Conservation (phyloP, 345 rosid species). For the Toxicodendron radicans region DNA sequence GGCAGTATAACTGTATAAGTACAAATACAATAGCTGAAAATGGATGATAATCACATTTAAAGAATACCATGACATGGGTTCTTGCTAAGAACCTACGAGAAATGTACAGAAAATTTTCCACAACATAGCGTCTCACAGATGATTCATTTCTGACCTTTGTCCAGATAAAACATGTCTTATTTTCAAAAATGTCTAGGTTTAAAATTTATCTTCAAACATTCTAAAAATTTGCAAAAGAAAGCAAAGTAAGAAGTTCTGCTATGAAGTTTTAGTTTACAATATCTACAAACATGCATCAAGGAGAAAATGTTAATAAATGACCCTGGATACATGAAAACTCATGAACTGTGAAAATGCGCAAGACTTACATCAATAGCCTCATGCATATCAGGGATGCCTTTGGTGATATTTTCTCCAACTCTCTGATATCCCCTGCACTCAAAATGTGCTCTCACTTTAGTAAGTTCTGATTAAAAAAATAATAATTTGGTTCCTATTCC, state of each 20-base stretch:
- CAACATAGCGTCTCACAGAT: neutral
- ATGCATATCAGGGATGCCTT: constrained; percentile 73
- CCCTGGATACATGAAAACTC: neutral
- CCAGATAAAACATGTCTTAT: neutral
- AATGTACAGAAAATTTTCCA: neutral
- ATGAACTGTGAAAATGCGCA: neutral
- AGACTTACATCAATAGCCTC: constrained; percentile 84
- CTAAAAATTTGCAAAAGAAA: neutral
- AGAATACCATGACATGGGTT: neutral
- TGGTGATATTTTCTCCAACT: constrained; percentile 76
- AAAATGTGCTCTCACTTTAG: constrained; percentile 10
- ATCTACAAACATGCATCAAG: neutral
- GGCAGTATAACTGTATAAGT: neutral
- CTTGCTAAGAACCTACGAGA: neutral
- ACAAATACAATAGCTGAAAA: neutral
- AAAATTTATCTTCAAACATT: too few relatives aligned
- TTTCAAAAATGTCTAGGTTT: neutral
- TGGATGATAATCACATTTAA: neutral
- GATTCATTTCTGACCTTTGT: neutral
- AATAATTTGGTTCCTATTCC: neutral
- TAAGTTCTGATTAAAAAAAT: neutral
- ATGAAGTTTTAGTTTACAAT: neutral
- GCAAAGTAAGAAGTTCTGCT: neutral
- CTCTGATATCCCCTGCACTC: constrained; percentile 83
- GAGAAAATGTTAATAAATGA: neutral